Base-by-base conservation (phyloP, 169 alveolate species). In the Plasmodium inui region DNA sequence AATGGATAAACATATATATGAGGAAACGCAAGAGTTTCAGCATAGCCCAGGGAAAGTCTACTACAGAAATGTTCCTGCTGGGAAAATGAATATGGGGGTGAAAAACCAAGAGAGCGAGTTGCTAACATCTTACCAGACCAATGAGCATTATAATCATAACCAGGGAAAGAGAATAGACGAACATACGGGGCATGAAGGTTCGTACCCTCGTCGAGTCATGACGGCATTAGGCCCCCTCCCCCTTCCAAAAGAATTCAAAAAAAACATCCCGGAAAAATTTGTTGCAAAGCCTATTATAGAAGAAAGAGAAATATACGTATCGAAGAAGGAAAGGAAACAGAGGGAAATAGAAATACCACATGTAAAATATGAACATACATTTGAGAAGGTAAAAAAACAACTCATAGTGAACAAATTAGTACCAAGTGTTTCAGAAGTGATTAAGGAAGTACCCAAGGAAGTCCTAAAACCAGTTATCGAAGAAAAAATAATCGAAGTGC, bases 171-270 rank as follows among this genome's bases (percentile, higher is more conserved):
- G 79, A 76, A 53, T 76, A 86, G 78, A 78, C 76, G 71, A 85
- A 82, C 84, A 83, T 84, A 61, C 93, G 39, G 44, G 80, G 17
- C 91, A 94, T 37, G 86, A 57, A 9, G 92, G 92, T 34, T 70
- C 93, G 9, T 94, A 93, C 37, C 97, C 97, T 37, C 97, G 98
- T 50, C 95, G 96, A 78, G 98, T 97, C 10, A 97, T 97, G 98
- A 97, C 98, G n/a, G 96, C 97, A 19, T 88, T 97, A 53, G 98
- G 98, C 0, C 98, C 98, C 14, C 95, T 97, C 53, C 98, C 98
- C 41, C 94, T 97, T 1, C 98, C 98, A 10, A 96, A 96, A 57
- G 97, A 97, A 88, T 95, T 97, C 57, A 93, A 96, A 84, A 90
- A 95, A 73, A 96, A 96, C 74, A 97, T 97, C 34, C 98, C 98